Evolutionary conservation across 176 grass and related monocot species (phyloP).

Genomic region (Cocos nucifera): DNA sequence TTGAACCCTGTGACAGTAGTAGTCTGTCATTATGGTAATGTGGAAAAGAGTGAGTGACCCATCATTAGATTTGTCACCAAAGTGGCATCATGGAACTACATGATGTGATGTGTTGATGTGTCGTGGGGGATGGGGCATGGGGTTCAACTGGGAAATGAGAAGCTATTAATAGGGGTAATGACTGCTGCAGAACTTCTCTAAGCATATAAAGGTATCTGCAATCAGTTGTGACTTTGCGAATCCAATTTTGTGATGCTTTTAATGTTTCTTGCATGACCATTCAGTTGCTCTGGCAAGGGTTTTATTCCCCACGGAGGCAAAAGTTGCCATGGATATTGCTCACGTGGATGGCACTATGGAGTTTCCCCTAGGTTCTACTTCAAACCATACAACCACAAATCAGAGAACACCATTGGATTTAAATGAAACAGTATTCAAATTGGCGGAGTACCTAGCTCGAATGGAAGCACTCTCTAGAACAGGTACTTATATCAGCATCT

Average conservation of each 20-base stretch:
- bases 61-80: too few species aligned
- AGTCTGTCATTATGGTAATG: too few species aligned
- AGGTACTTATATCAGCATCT: conserved; percentile 34
- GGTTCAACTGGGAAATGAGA: too few species aligned
- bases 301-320: conserved; percentile 74
- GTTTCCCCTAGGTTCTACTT: conserved; percentile 35
- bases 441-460: conserved; percentile 50
- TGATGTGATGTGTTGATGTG: too few species aligned
- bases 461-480: conserved; percentile 75
- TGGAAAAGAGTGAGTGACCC: too few species aligned
- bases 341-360: conserved; percentile 73
- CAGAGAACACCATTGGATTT: conserved; percentile 30
- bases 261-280: conserved; percentile 17
- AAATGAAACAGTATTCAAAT: conserved; percentile 46
- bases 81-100: too few species aligned
- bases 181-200: too few species aligned
- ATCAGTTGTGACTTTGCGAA: too few species aligned
- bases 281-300: conserved; percentile 83
- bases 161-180: too few species aligned
- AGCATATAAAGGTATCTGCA: too few species aligned
- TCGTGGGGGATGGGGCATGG: too few species aligned
- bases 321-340: conserved; percentile 75
- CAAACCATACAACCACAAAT: conserved; percentile 18
- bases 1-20: too few species aligned
- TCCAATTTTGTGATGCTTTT: background rate